phyloP scores from a whole-genome alignment of 306 rosid genomes.

The Rosa multiflora region DNA sequence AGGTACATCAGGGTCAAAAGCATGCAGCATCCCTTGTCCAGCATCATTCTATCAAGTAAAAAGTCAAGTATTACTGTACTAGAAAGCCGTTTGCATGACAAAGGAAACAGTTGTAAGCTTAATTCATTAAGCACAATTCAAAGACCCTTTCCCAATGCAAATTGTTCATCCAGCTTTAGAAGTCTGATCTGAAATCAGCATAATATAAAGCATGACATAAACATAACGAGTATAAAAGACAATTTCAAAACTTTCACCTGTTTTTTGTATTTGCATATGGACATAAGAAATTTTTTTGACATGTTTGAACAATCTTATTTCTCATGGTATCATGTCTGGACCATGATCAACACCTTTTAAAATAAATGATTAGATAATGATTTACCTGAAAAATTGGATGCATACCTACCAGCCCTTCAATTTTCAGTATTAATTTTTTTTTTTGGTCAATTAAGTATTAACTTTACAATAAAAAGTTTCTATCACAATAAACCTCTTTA shows the following conservation, averaged over 20 bases:
- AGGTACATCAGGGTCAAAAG: constrained; percentile 55
- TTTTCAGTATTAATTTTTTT: neutral
- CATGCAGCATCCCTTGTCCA: constrained; percentile 51
- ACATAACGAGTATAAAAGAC: neutral
- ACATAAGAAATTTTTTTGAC: neutral
- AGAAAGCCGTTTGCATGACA: constrained; percentile 22
- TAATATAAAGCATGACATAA: neutral
- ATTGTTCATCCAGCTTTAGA: neutral
- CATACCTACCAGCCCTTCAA: neutral
- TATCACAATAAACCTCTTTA: neutral
- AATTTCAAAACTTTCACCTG: neutral
- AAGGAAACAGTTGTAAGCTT: constrained; percentile 5
- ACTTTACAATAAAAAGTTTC: neutral
- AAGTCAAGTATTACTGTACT: constrained; percentile 22
- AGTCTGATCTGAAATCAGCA: neutral
- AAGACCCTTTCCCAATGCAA: neutral
- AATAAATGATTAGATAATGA: neutral
- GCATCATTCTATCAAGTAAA: constrained; percentile 46
- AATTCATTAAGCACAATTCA: neutral
- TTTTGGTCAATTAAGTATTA: neutral
- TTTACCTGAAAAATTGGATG: neutral
- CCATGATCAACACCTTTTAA: neutral
- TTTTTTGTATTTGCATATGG: neutral
- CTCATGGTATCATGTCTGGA: neutral
- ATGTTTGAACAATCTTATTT: neutral